phyloP scores from a whole-genome alignment of 1,139 yeast species.

The Nematodospora anomalae region DNA sequence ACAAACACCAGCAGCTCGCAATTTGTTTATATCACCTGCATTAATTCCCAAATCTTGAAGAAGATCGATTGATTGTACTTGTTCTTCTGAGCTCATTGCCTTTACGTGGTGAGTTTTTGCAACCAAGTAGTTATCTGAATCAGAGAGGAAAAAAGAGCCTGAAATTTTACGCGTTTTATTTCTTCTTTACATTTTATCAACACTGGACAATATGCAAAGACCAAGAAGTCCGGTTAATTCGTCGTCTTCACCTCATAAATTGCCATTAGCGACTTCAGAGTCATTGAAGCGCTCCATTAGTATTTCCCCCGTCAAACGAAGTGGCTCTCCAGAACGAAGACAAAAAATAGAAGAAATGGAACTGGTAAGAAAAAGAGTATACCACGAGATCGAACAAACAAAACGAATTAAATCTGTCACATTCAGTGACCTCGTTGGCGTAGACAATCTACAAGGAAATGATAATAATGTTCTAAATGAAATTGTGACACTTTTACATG shows the following conservation, averaged over 20 bases:
- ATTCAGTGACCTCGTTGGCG: conserved; percentile 3
- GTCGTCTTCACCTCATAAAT: conserved; percentile 3
- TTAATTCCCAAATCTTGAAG: conserved; percentile 58
- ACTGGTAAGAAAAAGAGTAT: conserved; percentile 8
- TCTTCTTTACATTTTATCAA: no score
- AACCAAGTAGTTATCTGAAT: conserved; percentile 8
- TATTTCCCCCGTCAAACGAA: conserved; percentile 31
- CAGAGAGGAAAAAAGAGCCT: conserved; percentile 3
- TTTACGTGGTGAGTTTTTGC: conserved; percentile 10
- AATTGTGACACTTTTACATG: background rate
- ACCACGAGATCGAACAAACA: background rate
- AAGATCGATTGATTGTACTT: conserved; percentile 41
- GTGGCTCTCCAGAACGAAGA: conserved; percentile 40
- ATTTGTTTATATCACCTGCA: conserved; percentile 56
- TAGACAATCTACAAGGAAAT: background rate
- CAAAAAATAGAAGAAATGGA: conserved; percentile 33
- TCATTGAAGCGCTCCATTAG: background rate
- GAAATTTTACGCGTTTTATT: no score
- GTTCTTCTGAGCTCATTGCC: conserved; percentile 9
- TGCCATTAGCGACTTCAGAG: background rate
- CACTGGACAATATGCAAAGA: conserved; percentile 9
- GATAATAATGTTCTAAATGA: background rate
- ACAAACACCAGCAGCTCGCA: conserved; percentile 53
- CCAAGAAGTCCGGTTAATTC: conserved; percentile 3
- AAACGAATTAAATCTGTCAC: conserved; percentile 2